A percentile compares a stretch with the other conserved stretches of the same genome.
These are phyloP conservation scores for Gastroboletus turbinatus DNA, from an alignment of 1,284 basidiomycete species.

Conservation along the genomic window DNA sequence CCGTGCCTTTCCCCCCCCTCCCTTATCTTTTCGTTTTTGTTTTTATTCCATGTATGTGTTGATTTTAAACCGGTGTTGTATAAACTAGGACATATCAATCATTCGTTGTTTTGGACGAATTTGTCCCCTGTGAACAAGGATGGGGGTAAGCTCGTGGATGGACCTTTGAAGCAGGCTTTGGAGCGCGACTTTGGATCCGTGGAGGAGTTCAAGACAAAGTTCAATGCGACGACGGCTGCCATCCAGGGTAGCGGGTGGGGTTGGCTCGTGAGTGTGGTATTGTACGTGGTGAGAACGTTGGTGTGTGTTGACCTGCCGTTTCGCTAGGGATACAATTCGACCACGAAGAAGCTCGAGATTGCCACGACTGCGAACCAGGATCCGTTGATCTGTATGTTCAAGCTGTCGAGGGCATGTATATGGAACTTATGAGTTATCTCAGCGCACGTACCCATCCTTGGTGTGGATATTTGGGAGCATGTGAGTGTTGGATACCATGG, in stretches of 20 bases:
- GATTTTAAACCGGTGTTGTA: neutral
- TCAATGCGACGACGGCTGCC: conserved; percentile 88
- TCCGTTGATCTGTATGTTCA: conserved; percentile 71
- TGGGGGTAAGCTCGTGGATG: conserved; percentile 69
- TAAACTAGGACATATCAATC: conserved; percentile 77
- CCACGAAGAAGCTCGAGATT: conserved; percentile 79
- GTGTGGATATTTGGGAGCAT: conserved; percentile 97
- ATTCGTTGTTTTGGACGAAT: conserved; percentile 98
- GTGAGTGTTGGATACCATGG: conserved; percentile 41
- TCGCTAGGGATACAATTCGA: conserved; percentile 67
- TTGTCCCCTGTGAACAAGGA: conserved; percentile 64
- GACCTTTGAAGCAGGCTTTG: conserved; percentile 81
- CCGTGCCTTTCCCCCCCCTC: too few relatives aligned
- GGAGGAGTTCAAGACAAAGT: conserved; percentile 77
- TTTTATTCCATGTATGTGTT: neutral
- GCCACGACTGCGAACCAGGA: conserved; percentile 96
- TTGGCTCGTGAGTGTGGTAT: conserved; percentile 71
- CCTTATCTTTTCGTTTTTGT: neutral
- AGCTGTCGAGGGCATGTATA: neutral
- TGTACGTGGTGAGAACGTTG: neutral
- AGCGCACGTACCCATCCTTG: conserved; percentile 89
- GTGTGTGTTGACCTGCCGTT: neutral
- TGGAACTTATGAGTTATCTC: conserved; percentile 8
- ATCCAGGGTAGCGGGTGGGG: conserved; percentile 99
- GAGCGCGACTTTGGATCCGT: conserved; percentile 84